Evolutionary conservation across 1,139 yeast species (phyloP).

Genomic region (Candida sp.): DNA sequence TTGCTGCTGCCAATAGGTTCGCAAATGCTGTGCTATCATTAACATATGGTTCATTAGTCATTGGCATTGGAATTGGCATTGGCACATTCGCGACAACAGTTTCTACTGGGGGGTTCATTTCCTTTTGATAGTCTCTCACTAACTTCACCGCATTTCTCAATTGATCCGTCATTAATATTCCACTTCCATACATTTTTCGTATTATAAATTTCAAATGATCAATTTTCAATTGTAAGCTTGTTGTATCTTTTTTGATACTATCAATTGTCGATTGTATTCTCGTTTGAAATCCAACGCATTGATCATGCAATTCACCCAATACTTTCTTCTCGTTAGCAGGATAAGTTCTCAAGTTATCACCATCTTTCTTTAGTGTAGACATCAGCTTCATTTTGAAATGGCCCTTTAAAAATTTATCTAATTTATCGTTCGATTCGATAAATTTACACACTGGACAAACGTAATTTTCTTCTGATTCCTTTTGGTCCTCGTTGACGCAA

Average conservation of each 20-base stretch:
- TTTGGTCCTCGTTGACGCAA: constrained; percentile 47
- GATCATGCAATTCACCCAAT: constrained; percentile 18
- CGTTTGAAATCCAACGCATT: constrained; percentile 9
- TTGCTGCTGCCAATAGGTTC: constrained; percentile 1
- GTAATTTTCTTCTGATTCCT: constrained; percentile 35
- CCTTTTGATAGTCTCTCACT: constrained; percentile 12
- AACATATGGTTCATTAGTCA: neutral
- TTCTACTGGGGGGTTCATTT: neutral
- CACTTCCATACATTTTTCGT: constrained; percentile 34
- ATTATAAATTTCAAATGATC: constrained; percentile 25
- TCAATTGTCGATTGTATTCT: constrained; percentile 10
- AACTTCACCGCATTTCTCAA: constrained; percentile 17
- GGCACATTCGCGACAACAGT: neutral
- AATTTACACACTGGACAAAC: constrained; percentile 66
- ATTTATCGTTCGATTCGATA: constrained; percentile 14
- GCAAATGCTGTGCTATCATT: neutral
- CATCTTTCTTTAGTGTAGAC: constrained; percentile 18
- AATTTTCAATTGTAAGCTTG: constrained; percentile 13
- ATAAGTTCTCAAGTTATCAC: constrained; percentile 28
- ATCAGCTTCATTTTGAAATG: constrained; percentile 21
- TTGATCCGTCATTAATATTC: constrained; percentile 23
- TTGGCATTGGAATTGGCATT: neutral
- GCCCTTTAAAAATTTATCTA: constrained; percentile 14
- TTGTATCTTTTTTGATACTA: constrained; percentile 10
- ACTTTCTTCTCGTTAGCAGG: constrained; percentile 37